Evolutionary conservation across 176 grass and related monocot genomes (phyloP).

Genomic region (Otatea glauca): DNA sequence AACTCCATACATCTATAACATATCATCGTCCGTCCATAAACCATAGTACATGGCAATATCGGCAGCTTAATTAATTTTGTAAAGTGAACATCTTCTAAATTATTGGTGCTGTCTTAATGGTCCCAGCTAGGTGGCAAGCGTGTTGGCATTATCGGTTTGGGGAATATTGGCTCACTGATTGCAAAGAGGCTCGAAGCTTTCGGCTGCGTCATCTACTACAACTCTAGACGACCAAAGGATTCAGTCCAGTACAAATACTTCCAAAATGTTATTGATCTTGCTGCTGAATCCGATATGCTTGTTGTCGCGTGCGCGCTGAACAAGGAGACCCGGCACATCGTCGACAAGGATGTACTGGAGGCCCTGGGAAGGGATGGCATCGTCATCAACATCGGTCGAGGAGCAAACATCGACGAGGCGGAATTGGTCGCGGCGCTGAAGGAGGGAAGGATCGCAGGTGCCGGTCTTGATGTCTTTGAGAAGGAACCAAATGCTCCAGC

Average conservation of each 20-base stretch:
- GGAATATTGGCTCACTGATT: constrained; percentile 36
- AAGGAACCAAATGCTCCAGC: constrained; percentile 35
- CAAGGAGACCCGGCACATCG: constrained; percentile 47
- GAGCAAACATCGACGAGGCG: constrained; percentile 45
- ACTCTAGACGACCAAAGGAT: constrained; percentile 10
- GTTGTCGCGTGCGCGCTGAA: constrained; percentile 48
- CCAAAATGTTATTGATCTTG: constrained; percentile 21
- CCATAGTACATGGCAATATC: too few species aligned
- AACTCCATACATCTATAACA: background rate
- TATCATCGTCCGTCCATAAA: too few species aligned
- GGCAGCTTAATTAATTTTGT: background rate
- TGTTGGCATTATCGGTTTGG: constrained; percentile 52
- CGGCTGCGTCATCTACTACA: constrained; percentile 48
- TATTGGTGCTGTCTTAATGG: background rate
- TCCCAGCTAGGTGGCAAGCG: constrained; percentile 46
- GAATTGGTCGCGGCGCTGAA: constrained; percentile 44
- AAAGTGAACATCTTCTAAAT: background rate
- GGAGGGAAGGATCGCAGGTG: constrained; percentile 45
- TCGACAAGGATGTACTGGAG: constrained; percentile 41
- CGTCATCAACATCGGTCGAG: constrained; percentile 54
- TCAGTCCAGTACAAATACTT: constrained; percentile 36
- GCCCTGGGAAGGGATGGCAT: constrained; percentile 48
- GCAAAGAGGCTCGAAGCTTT: constrained; percentile 50
- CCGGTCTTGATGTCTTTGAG: constrained; percentile 55
- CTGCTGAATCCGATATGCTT: constrained; percentile 39